Evolutionary conservation across 2,329 filamentous ascomycete species (phyloP).

Genomic region (Epichloe glyceriae): DNA sequence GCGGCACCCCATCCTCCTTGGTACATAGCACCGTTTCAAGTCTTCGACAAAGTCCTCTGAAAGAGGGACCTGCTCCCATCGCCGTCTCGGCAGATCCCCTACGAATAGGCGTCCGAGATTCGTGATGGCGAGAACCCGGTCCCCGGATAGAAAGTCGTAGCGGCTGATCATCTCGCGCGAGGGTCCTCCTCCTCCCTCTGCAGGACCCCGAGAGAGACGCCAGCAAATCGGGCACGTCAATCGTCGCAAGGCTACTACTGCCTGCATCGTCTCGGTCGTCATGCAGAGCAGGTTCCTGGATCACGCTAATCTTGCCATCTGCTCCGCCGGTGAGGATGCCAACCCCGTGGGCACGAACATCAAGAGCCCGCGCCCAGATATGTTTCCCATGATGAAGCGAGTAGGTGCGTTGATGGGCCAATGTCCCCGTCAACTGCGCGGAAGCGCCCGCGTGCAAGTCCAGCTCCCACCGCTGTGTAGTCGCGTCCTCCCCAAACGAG

Average conservation of each 20-base stretch:
- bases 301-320: conserved; percentile 55
- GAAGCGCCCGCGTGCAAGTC: neutral
- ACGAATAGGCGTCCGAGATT: conserved; percentile 47
- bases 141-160: conserved; percentile 48
- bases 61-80: conserved; percentile 31
- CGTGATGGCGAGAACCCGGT: conserved; percentile 42
- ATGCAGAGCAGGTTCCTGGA: conserved; percentile 15
- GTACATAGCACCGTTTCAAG: conserved; percentile 33
- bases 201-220: conserved; percentile 6
- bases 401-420: conserved; percentile 43
- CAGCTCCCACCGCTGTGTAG: conserved; percentile 54
- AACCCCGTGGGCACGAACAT: conserved; percentile 17
- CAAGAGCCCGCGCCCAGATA: conserved; percentile 61
- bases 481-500: conserved; percentile 78
- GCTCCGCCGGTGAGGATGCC: conserved; percentile 67
- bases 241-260: conserved; percentile 8
- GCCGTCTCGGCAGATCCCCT: conserved; percentile 21
- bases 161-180: conserved; percentile 37
- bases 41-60: conserved; percentile 20
- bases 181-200: neutral
- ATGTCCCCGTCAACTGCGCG: conserved; percentile 10
- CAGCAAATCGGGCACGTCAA: conserved; percentile 23
- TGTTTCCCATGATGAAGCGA: conserved; percentile 74
- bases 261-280: conserved; percentile 1
- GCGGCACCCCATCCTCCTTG: conserved; percentile 26